A percentile compares a stretch with the other conserved stretches of the same genome.
These are phyloP conservation scores for Cutaneotrichosporon arboriforme DNA, from an alignment of 1,284 basidiomycete genomes.

Conservation along the genomic window DNA sequence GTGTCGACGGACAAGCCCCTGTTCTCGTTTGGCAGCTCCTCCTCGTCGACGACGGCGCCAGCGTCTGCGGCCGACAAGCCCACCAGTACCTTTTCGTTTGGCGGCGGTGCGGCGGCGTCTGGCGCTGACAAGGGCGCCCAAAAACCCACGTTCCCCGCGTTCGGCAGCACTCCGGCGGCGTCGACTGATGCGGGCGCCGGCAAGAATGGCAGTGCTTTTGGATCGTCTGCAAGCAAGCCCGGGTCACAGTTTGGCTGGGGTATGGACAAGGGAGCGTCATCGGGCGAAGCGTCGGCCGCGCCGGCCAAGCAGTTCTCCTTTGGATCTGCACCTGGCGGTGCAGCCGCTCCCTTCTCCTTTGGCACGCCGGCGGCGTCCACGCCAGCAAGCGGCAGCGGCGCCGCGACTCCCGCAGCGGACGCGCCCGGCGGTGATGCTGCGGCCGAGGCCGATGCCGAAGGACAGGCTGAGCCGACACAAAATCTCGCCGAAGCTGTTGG, in stretches of 20 bases:
- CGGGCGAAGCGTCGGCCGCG: conserved; percentile 9
- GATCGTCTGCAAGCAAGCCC: neutral
- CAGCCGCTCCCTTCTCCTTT: conserved; percentile 13
- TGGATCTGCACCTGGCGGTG: conserved; percentile 6
- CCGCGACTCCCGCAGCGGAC: neutral
- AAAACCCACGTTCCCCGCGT: neutral
- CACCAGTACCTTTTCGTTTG: conserved; percentile 9
- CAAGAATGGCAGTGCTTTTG: neutral
- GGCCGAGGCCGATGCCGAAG: conserved; percentile 15
- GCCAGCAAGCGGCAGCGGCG: conserved; percentile 16
- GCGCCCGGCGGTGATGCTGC: neutral
- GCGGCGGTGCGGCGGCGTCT: neutral
- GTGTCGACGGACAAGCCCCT: neutral
- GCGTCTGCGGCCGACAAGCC: conserved; percentile 11
- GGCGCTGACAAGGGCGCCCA: conserved; percentile 9
- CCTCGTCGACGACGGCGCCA: neutral
- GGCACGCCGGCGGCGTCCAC: conserved; percentile 3
- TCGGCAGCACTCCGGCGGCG: too few species aligned
- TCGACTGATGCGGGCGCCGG: neutral
- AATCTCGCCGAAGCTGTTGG: conserved; percentile 38
- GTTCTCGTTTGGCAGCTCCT: conserved; percentile 6
- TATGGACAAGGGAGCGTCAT: too few species aligned
- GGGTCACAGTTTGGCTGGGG: too few species aligned
- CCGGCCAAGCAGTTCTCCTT: conserved; percentile 19
- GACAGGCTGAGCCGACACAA: conserved; percentile 25